Conservation (phyloP, 139 green algal genomes). For the Raphidocelis subcapitata region DNA sequence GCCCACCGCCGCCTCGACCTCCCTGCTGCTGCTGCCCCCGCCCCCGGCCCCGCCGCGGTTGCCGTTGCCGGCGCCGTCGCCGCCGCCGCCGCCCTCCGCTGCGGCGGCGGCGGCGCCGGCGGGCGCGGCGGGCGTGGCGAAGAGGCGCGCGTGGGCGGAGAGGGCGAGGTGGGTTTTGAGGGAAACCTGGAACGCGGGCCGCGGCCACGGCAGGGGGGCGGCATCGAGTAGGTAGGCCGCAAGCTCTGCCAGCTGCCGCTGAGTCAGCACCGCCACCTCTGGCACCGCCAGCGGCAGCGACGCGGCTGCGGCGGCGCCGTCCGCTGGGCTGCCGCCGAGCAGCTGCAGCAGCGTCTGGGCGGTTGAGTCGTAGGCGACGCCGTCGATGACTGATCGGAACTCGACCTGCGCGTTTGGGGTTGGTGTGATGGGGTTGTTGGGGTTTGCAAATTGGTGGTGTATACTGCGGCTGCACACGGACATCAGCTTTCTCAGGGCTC, state of each 20-base stretch:
- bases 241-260: conserved; percentile 24
- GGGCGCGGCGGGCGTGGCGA: conserved; percentile 23
- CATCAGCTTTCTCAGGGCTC: no score
- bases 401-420: neutral
- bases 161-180: conserved; percentile 39
- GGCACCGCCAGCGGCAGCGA: conserved; percentile 9
- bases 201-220: conserved; percentile 31
- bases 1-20: conserved; percentile 4
- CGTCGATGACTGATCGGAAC: conserved; percentile 13
- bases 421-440: no score
- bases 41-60: neutral
- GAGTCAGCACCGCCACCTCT: conserved; percentile 15
- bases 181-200: conserved; percentile 9
- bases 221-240: conserved; percentile 19
- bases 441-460: no score
- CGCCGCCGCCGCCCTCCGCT: neutral
- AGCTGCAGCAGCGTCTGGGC: conserved; percentile 30
- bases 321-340: no score
- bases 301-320: no score
- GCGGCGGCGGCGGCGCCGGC: neutral
- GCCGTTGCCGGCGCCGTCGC: neutral
- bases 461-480: no score
- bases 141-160: conserved; percentile 33
- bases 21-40: conserved; percentile 1
- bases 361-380: conserved; percentile 24